phyloP scores from a whole-genome alignment of 352 stramenopile species.

The Achlya hypogyna region DNA sequence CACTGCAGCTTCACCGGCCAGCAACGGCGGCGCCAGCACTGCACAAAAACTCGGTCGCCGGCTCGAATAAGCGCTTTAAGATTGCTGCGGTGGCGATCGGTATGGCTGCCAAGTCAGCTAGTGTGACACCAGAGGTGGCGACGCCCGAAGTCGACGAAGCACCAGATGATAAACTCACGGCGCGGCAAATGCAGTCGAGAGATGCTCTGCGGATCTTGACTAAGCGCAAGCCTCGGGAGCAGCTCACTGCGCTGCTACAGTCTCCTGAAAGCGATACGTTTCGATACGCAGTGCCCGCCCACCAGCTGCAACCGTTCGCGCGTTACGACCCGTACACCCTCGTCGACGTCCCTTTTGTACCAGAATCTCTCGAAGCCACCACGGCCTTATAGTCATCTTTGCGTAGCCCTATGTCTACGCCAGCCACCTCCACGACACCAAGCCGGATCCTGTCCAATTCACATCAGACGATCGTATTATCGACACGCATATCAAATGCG shows the following conservation, averaged over 20 bases:
- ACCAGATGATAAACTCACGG: neutral
- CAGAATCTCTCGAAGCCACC: neutral
- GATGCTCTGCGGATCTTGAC: neutral
- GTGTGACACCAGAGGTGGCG: no score
- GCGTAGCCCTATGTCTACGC: conserved; percentile 2
- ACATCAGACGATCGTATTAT: conserved; percentile 24
- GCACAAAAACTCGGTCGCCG: neutral
- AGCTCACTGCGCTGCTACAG: neutral
- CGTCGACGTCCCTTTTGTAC: conserved; percentile 45
- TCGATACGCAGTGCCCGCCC: conserved; percentile 49
- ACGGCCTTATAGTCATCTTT: neutral
- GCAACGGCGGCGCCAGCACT: no score
- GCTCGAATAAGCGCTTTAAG: neutral
- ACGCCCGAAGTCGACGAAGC: neutral
- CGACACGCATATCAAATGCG: conserved; percentile 27
- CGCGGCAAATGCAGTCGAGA: neutral
- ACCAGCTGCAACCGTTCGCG: conserved; percentile 35
- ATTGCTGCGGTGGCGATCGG: neutral
- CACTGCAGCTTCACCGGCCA: no score
- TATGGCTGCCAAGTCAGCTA: neutral
- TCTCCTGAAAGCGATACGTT: conserved; percentile 32
- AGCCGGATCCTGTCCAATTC: conserved; percentile 24
- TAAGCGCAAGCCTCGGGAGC: neutral
- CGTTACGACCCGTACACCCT: conserved; percentile 67
- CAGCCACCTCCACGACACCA: conserved; percentile 10